A percentile compares a stretch with the other conserved stretches of the same genome.
Conservation (phyloP, 257 asterid species). For the Thymus mandschuricus region DNA sequence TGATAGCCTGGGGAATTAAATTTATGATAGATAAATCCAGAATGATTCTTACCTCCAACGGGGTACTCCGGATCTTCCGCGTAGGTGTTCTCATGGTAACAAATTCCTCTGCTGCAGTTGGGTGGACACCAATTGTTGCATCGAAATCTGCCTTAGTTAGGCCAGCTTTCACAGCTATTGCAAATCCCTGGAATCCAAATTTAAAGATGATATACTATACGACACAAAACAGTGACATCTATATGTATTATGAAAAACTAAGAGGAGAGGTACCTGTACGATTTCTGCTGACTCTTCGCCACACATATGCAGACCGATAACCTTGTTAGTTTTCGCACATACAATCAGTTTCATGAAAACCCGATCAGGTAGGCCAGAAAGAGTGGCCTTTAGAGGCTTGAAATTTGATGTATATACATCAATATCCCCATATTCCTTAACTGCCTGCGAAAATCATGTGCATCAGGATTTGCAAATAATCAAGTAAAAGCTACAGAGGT, state of each 20-base stretch:
- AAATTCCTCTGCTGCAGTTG: constrained; percentile 95
- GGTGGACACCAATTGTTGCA: constrained; percentile 90
- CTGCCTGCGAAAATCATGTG: constrained; percentile 29
- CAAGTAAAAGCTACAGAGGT: constrained; percentile 21
- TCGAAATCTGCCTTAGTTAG: constrained; percentile 91
- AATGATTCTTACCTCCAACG: constrained; percentile 58
- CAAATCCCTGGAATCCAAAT: constrained; percentile 72
- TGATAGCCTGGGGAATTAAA: not conserved
- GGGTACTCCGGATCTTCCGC: constrained; percentile 66
- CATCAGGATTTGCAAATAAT: constrained; percentile 28
- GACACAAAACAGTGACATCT: not conserved
- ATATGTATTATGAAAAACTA: not conserved
- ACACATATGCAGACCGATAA: constrained; percentile 91
- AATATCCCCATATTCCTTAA: constrained; percentile 70
- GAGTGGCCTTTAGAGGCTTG: constrained; percentile 91
- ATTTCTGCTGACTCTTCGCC: constrained; percentile 96
- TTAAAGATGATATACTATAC: constrained; percentile 7
- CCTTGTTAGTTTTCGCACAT: constrained; percentile 77
- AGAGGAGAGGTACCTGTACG: constrained; percentile 63
- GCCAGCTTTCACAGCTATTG: constrained; percentile 95
- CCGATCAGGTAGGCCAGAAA: constrained; percentile 96
- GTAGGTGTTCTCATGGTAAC: constrained; percentile 97
- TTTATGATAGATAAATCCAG: constrained; percentile 8
- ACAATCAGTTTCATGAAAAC: constrained; percentile 88
- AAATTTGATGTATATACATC: constrained; percentile 85